A percentile compares a stretch with the other conserved stretches of the same genome.
Evolutionary conservation across 768 basidiomycete genomes (phyloP).

Genomic region (Krasilnikovozyma curviuscula): DNA sequence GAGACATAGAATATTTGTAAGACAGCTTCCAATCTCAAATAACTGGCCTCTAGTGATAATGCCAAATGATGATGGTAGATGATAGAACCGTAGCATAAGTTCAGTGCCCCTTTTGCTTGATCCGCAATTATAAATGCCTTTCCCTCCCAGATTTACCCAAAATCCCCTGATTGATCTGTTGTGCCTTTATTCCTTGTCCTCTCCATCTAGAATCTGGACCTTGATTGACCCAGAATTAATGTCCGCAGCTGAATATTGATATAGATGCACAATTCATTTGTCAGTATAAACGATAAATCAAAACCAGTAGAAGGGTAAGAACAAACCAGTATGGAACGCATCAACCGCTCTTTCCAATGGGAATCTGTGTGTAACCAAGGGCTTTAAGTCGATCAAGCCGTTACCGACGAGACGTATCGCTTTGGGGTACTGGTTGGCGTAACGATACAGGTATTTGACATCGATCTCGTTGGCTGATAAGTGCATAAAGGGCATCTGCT

Average conservation of each 20-base stretch:
- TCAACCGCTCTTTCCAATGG: constrained; percentile 25
- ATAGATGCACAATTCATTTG: constrained; percentile 21
- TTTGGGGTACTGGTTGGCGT: constrained; percentile 29
- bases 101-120: background rate
- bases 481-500: constrained; percentile 27
- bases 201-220: constrained; percentile 24
- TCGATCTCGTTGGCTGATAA: constrained; percentile 27
- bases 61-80: background rate
- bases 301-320: no score
- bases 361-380: constrained; percentile 31
- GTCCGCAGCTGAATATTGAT: background rate
- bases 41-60: no score
- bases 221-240: background rate
- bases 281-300: constrained; percentile 24
- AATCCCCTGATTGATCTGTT: background rate
- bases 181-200: background rate
- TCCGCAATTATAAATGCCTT: background rate
- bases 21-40: no score
- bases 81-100: background rate
- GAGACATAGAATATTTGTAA: no score
- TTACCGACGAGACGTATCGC: constrained; percentile 23
- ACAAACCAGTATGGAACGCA: constrained; percentile 29
- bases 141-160: background rate
- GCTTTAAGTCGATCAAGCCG: constrained; percentile 23
- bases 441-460: constrained; percentile 29